A percentile compares a stretch with the other conserved stretches of the same genome.
phyloP scores from a whole-genome alignment of 2,329 filamentous ascomycete species.

The Waltergamsia citrina region DNA sequence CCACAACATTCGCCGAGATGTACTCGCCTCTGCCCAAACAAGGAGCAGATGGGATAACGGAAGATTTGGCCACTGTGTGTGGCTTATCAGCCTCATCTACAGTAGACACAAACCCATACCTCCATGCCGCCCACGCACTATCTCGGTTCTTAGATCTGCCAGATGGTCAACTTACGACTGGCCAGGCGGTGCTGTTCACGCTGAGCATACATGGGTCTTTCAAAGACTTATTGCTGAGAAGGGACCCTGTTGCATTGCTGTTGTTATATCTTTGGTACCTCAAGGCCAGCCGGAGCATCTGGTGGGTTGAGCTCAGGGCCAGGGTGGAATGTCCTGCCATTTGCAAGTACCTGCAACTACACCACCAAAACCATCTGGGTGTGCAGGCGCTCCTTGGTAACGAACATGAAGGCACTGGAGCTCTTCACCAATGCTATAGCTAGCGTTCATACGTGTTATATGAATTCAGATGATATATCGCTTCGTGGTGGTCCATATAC shows the following conservation, averaged over 20 bases:
- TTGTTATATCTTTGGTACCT: conserved; percentile 32
- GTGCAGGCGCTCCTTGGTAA: conserved; percentile 9
- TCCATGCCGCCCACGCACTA: conserved; percentile 24
- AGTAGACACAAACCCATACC: conserved; percentile 23
- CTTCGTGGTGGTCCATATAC: too few relatives aligned
- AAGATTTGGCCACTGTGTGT: conserved; percentile 12
- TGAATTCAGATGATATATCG: too few relatives aligned
- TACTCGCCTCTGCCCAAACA: conserved; percentile 17
- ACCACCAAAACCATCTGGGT: conserved; percentile 18
- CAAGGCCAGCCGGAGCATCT: conserved; percentile 26
- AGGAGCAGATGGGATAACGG: conserved; percentile 15
- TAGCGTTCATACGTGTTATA: too few relatives aligned
- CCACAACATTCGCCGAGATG: conserved; percentile 24
- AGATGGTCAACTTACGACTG: conserved; percentile 18
- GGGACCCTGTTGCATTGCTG: conserved; percentile 26
- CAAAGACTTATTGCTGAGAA: conserved; percentile 16
- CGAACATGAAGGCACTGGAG: too few relatives aligned
- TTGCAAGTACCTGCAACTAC: conserved; percentile 20
- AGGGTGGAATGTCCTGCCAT: conserved; percentile 32
- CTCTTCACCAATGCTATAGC: too few relatives aligned
- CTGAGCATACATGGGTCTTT: conserved; percentile 22
- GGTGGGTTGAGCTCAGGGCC: conserved; percentile 32
- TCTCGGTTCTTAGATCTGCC: conserved; percentile 17
- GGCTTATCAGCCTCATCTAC: conserved; percentile 19
- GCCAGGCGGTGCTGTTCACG: conserved; percentile 21